Percentiles rank a stretch among this genome's conserved stretches.
Conservation (phyloP, 192 early-diverging fungal species). For the Ambispora gerdemannii region DNA sequence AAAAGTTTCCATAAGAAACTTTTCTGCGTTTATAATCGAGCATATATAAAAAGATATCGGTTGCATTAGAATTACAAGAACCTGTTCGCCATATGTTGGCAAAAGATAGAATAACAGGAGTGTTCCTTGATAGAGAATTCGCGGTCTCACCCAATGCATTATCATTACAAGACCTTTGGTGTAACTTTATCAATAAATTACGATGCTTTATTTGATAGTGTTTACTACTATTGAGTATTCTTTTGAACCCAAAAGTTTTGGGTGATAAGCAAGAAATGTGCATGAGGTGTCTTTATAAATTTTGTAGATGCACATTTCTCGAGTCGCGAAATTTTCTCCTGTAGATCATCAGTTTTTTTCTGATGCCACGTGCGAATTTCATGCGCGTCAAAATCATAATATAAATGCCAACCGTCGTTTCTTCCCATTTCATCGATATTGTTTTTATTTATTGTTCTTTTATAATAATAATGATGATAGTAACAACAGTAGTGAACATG, state of each 20-base stretch:
- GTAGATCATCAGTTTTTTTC: too few species aligned
- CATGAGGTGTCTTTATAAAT: not conserved
- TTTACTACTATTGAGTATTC: not conserved
- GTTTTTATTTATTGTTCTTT: too few species aligned
- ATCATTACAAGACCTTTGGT: not conserved
- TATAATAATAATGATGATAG: too few species aligned
- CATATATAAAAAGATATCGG: not conserved
- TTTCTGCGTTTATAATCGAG: not conserved
- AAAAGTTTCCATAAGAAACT: not conserved
- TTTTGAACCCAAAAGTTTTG: not conserved
- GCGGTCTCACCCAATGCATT: not conserved
- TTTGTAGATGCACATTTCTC: too few species aligned
- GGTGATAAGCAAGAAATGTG: not conserved
- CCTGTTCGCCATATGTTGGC: not conserved
- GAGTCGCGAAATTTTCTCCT: too few species aligned
- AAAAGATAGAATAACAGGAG: too few species aligned
- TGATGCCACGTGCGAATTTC: too few species aligned
- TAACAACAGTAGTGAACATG: too few species aligned
- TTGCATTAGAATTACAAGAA: not conserved
- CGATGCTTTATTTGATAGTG: not conserved
- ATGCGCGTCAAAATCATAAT: too few species aligned
- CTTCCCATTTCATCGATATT: too few species aligned
- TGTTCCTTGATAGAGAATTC: not conserved
- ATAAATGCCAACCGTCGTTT: too few species aligned
- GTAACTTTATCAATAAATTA: not conserved